A percentile compares a stretch with the other conserved stretches of the same genome.
These are phyloP conservation scores for Berberis thunbergii DNA, from an alignment of 164 flowering plant genomes.

Conservation along the genomic window DNA sequence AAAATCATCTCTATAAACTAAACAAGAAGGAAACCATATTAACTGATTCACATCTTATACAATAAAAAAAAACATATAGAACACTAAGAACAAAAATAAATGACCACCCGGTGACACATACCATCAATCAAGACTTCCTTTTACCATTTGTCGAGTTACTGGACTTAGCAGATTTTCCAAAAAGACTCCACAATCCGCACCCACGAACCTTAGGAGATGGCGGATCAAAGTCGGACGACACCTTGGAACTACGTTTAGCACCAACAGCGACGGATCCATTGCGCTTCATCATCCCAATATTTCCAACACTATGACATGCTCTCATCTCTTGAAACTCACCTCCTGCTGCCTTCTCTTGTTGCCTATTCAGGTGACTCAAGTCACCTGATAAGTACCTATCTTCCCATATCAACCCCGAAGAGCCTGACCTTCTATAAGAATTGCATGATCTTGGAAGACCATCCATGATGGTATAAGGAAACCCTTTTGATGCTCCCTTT, in stretches of 20 bases:
- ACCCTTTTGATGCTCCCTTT: too few relatives aligned
- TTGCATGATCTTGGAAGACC: not conserved
- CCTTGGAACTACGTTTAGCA: not conserved
- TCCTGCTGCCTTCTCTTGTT: not conserved
- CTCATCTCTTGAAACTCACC: not conserved
- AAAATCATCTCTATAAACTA: too few relatives aligned
- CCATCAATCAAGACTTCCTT: not conserved
- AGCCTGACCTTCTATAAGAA: not conserved
- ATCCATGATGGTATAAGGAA: not conserved
- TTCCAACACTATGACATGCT: not conserved
- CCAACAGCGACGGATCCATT: not conserved
- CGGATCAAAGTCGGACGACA: not conserved
- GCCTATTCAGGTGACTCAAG: not conserved
- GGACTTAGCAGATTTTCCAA: not conserved
- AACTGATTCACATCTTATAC: too few relatives aligned
- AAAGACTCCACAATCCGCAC: conserved; percentile 1
- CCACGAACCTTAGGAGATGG: not conserved
- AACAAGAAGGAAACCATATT: too few relatives aligned
- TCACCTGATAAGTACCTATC: not conserved
- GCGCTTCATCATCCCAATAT: not conserved
- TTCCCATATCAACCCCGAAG: conserved; percentile 1
- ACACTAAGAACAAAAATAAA: too few relatives aligned
- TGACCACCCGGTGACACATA: too few relatives aligned
- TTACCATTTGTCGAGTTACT: not conserved
- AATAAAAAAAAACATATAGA: too few relatives aligned